Conservation (phyloP, 495 filamentous ascomycete species). For the Daldinia decipiens region DNA sequence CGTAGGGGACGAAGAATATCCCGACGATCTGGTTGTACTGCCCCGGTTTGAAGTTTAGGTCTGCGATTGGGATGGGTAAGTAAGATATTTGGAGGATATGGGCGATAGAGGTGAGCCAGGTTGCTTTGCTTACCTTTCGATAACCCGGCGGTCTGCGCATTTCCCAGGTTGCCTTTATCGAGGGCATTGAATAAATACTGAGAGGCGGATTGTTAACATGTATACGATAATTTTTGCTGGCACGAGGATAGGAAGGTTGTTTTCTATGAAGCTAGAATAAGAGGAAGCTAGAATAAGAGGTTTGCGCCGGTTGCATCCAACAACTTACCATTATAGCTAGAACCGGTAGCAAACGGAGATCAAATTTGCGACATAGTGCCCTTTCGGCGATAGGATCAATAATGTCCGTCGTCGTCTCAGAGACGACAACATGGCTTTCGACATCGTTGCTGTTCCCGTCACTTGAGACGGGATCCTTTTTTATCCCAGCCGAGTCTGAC, state of each 20-base stretch:
- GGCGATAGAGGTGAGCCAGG: conserved; percentile 48
- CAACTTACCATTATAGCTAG: conserved; percentile 68
- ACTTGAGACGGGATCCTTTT: conserved; percentile 17
- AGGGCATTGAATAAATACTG: conserved; percentile 69
- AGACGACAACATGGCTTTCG: conserved; percentile 33
- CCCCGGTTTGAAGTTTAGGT: conserved; percentile 66
- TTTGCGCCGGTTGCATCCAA: conserved; percentile 9
- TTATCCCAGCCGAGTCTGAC: conserved; percentile 17
- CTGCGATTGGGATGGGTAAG: conserved; percentile 33
- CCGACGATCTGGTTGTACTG: conserved; percentile 78
- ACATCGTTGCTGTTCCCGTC: conserved; percentile 34
- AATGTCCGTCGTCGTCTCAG: conserved; percentile 26
- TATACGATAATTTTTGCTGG: no score
- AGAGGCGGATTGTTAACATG: conserved; percentile 12
- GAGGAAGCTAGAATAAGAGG: neutral
- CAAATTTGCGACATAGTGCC: conserved; percentile 71
- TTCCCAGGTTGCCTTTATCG: conserved; percentile 75
- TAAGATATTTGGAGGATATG: conserved; percentile 4
- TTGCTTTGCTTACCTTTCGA: conserved; percentile 53
- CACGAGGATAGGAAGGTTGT: neutral
- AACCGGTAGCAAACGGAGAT: conserved; percentile 69
- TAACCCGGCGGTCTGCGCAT: conserved; percentile 70
- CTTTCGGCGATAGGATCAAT: conserved; percentile 63
- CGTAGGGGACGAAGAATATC: conserved; percentile 84
- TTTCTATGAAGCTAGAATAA: neutral